Conservation (phyloP, 164 flowering plant genomes). For the Dillenia turbinata region DNA sequence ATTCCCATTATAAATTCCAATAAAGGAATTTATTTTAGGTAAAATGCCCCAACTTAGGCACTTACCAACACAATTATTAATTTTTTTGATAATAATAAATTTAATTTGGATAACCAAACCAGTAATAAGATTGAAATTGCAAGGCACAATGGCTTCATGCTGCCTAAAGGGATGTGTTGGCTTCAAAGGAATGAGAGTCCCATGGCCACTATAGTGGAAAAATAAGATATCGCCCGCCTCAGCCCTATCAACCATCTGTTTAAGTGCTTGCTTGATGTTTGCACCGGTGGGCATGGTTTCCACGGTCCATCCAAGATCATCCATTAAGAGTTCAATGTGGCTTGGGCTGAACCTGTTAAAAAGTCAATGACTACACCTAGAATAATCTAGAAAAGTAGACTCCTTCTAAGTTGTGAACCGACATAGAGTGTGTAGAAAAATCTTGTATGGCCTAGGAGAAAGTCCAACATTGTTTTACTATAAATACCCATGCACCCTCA, state of each 20-base stretch:
- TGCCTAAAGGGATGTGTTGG: constrained; percentile 22
- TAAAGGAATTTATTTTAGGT: too few relatives aligned
- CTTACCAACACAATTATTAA: too few relatives aligned
- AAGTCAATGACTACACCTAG: too few relatives aligned
- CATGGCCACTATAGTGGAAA: constrained; percentile 88
- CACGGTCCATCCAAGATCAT: constrained; percentile 30
- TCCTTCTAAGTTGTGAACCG: too few relatives aligned
- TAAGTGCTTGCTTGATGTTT: constrained; percentile 49
- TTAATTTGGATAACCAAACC: constrained; percentile 21
- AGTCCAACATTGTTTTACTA: too few relatives aligned
- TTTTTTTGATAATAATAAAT: too few relatives aligned
- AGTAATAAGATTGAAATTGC: constrained; percentile 78
- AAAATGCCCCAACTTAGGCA: too few relatives aligned
- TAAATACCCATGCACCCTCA: too few relatives aligned
- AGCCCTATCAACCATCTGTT: constrained; percentile 47
- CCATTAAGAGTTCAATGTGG: constrained; percentile 47
- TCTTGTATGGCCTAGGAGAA: too few relatives aligned
- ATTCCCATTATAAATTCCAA: too few relatives aligned
- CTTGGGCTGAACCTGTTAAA: constrained; percentile 38
- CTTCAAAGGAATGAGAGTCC: constrained; percentile 46
- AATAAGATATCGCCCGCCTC: constrained; percentile 55
- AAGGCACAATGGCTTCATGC: constrained; percentile 82
- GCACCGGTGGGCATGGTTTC: constrained; percentile 54
- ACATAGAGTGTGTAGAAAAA: too few relatives aligned
- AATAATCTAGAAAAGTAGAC: too few relatives aligned